Evolutionary conservation across 2,329 filamentous ascomycete species (phyloP).

Genomic region (Aspergillus texensis): DNA sequence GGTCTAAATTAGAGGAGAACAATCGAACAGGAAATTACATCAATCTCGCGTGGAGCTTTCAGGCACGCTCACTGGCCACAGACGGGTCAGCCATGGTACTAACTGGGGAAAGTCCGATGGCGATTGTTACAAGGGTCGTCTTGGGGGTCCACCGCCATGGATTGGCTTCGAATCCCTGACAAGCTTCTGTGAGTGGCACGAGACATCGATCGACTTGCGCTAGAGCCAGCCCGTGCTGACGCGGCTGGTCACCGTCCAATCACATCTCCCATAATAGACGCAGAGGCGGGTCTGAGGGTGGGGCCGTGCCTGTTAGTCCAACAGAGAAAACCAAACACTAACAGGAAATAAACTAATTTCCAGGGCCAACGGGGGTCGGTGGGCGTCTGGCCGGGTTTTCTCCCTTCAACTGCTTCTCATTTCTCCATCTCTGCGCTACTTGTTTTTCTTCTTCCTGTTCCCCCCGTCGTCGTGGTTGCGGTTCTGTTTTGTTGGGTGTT

Average conservation of each 20-base stretch:
- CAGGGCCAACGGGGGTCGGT: constrained; percentile 18
- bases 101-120: constrained; percentile 11
- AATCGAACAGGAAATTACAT: constrained; percentile 8
- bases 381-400: constrained; percentile 20
- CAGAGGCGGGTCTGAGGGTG: background rate
- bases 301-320: constrained; percentile 1
- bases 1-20: background rate
- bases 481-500: background rate
- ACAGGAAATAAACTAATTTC: constrained; percentile 17
- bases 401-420: constrained; percentile 2
- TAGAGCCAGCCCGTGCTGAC: constrained; percentile 23
- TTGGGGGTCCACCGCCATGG: background rate
- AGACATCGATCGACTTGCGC: constrained; percentile 22
- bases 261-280: background rate
- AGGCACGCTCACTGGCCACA: constrained; percentile 9
- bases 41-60: background rate
- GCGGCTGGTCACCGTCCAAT: constrained; percentile 16
- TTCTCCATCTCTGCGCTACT: constrained; percentile 1
- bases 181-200: constrained; percentile 26
- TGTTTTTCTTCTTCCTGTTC: constrained; percentile 1
- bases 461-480: constrained; percentile 1
- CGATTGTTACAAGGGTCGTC: constrained; percentile 11
- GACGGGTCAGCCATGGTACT: background rate
- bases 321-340: constrained; percentile 8
- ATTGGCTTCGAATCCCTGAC: constrained; percentile 15